Base-by-base conservation (phyloP, 805 yeast species). In the Candida sphagnicola region DNA sequence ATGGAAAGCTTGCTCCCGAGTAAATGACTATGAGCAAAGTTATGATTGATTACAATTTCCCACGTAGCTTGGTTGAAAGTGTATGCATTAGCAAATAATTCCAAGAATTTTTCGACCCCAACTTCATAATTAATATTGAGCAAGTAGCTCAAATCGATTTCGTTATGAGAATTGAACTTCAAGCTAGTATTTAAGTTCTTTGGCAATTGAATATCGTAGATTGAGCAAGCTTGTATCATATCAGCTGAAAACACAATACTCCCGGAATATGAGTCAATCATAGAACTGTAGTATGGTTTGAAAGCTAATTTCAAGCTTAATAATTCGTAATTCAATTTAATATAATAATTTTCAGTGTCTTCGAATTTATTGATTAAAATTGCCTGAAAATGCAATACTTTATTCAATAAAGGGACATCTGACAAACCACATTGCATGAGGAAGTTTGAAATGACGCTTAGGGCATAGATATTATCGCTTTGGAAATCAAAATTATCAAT, bases 261-360 rank as follows among this genome's bases (percentile, higher is more conserved):
- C 4, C 26, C 18, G 11, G 35, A 26, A 21, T 24, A n/a, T 5
- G 18, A 19, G 3, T 13, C 19, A 19, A 50, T 28, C 31, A 50
- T 35, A 4, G 30, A 24, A 6, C 16, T 29, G 31, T 57, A 57
- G 16, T 49, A 47, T 2, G 40, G 33, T 3, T 42, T 46, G 35
- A 59, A 47, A 5, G 29, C 28, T 3, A 11, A 21, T 35, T 50
- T 56, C 39, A 61, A 62, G 4, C 40, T 40, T 5, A 18, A 21
- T 12, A 61, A 41, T 18, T 60, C 61, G 0, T 45, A 43, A 19
- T 51, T 49, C 29, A 64, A 46, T 28, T 54, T 58, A 35, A 66
- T 39, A 46, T 67, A 68, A 42, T 62, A 62, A 33, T 62, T 59
- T 21, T 65, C 69, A 6, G 68, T 51, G 36, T 65, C 66, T 39